phyloP scores from a whole-genome alignment of 768 basidiomycete genomes.

The Dictyophora rubrovolvata region DNA sequence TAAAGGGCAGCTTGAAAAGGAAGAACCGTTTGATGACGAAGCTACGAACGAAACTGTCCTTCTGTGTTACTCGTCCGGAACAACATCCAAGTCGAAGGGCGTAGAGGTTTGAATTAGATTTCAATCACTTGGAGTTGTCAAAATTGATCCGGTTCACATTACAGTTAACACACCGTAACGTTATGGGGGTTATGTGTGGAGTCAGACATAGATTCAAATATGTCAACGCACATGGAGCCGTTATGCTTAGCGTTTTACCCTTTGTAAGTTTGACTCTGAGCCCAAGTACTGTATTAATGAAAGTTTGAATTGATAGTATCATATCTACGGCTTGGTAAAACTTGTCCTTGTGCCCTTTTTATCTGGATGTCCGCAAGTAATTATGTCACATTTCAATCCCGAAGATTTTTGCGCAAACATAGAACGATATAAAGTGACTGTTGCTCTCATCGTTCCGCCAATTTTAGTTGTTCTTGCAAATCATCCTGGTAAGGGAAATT shows the following conservation, averaged over 20 bases:
- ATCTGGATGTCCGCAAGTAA: slow-evolving; percentile 38
- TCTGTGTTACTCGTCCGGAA: slow-evolving; percentile 59
- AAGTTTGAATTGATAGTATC: neutral
- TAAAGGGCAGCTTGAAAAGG: slow-evolving; percentile 36
- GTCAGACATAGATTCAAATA: neutral
- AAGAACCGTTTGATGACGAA: slow-evolving; percentile 46
- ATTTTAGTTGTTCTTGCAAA: slow-evolving; percentile 65
- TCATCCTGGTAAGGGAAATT: slow-evolving; percentile 42
- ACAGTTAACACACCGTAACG: neutral
- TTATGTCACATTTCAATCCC: slow-evolving; percentile 67
- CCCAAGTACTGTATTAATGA: neutral
- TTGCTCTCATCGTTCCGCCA: slow-evolving; percentile 63
- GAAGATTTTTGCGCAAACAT: slow-evolving; percentile 54
- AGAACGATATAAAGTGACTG: slow-evolving; percentile 51
- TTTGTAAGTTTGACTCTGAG: slow-evolving; percentile 16
- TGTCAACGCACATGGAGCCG: slow-evolving; percentile 8
- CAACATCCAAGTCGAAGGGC: slow-evolving; percentile 72
- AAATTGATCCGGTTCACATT: neutral
- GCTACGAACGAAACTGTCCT: slow-evolving; percentile 50
- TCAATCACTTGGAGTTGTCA: neutral
- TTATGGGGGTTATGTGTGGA: neutral
- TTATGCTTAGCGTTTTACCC: slow-evolving; percentile 55
- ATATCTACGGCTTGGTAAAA: slow-evolving; percentile 38
- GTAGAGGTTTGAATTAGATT: slow-evolving; percentile 27
- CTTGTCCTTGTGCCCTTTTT: slow-evolving; percentile 50